Percentiles rank a stretch among this genome's conserved stretches.
Conservation (phyloP, 305 asterid species). For the Fraxinus baroniana region DNA sequence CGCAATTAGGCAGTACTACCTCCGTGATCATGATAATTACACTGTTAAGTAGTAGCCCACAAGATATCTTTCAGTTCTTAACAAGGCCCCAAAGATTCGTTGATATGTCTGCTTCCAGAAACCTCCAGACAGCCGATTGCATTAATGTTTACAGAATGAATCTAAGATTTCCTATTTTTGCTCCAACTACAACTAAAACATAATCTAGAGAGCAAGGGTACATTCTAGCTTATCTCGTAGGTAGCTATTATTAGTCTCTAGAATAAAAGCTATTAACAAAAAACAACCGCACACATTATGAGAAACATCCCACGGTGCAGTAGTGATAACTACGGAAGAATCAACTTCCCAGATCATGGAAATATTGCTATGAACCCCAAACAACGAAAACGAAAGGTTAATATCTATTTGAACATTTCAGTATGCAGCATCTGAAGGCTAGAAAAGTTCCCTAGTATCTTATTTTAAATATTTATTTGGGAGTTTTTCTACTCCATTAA, state of each 20-base stretch:
- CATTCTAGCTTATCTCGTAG: neutral
- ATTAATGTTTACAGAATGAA: neutral
- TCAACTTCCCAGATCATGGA: neutral
- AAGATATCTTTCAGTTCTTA: neutral
- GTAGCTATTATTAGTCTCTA: neutral
- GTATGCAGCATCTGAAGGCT: neutral
- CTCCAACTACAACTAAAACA: neutral
- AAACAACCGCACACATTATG: neutral
- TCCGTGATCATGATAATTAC: neutral
- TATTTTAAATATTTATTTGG: neutral
- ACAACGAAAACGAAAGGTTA: neutral
- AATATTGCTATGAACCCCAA: neutral
- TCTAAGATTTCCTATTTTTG: neutral
- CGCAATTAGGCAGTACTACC: neutral
- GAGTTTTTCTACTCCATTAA: neutral
- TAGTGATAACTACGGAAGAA: neutral
- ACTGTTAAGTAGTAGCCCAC: neutral
- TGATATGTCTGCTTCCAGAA: neutral
- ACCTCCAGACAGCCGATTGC: neutral
- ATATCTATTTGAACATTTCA: neutral
- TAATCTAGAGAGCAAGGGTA: neutral
- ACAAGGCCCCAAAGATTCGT: neutral
- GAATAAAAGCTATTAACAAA: neutral
- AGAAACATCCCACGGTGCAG: neutral
- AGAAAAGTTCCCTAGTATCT: neutral